Conservation (phyloP, 129 eudicot species). For the Lonicera japonica region DNA sequence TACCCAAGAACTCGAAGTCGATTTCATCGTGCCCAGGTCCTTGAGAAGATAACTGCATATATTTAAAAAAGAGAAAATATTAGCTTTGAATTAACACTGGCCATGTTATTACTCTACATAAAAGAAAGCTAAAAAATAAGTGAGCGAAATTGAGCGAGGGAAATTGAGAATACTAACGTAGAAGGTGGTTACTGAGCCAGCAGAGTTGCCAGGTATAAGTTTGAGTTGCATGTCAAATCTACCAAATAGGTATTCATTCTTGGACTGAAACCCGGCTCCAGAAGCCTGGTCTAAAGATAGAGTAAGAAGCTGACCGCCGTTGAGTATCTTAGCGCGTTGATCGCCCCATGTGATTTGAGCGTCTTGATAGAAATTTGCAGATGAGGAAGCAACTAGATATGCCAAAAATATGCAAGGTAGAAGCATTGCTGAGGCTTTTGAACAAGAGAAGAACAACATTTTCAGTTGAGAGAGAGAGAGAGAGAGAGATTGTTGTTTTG, state of each 20-base stretch:
- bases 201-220: conserved; percentile 30
- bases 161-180: conserved; percentile 24
- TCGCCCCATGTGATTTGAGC: conserved; percentile 29
- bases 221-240: conserved; percentile 29
- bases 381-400: too few relatives aligned
- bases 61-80: too few relatives aligned
- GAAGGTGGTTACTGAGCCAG: conserved; percentile 30
- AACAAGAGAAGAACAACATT: too few relatives aligned
- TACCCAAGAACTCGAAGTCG: conserved; percentile 35
- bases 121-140: too few relatives aligned
- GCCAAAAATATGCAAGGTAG: too few relatives aligned
- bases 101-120: background rate
- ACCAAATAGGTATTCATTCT: conserved; percentile 27
- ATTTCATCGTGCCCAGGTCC: conserved; percentile 36
- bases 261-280: conserved; percentile 34
- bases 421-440: too few relatives aligned
- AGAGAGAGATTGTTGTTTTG: too few relatives aligned
- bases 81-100: background rate
- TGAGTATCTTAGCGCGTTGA: conserved; percentile 23
- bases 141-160: too few relatives aligned
- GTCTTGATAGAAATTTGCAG: too few relatives aligned
- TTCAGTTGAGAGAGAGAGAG: too few relatives aligned
- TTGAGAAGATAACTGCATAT: conserved; percentile 32
- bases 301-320: conserved; percentile 25
- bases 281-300: too few relatives aligned